These are phyloP conservation scores for Garcia nutans DNA, from an alignment of 345 rosid genomes.

Conservation along the genomic window DNA sequence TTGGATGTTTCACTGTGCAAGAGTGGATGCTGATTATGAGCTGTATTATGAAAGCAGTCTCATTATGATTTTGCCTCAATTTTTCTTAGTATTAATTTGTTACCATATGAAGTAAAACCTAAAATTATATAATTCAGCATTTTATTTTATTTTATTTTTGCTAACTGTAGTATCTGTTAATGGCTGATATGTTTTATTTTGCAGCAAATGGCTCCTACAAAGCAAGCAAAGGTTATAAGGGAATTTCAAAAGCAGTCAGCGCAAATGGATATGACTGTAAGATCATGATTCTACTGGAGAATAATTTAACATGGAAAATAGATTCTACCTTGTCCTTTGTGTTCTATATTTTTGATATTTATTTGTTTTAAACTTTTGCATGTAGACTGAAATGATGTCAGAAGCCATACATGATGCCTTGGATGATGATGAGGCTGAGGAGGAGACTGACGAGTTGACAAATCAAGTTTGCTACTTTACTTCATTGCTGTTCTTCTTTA, in stretches of 20 bases:
- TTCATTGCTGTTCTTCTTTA: background rate
- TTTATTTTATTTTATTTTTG: background rate
- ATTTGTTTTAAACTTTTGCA: constrained; percentile 19
- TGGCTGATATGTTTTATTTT: constrained; percentile 18
- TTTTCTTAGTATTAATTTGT: background rate
- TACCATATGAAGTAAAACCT: background rate
- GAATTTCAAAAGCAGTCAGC: constrained; percentile 96
- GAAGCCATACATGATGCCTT: constrained; percentile 83
- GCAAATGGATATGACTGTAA: constrained; percentile 96
- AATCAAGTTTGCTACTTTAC: constrained; percentile 57
- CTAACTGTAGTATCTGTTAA: background rate
- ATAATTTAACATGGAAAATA: background rate
- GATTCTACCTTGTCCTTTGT: constrained; percentile 8
- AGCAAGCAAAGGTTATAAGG: constrained; percentile 68
- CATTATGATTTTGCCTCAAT: background rate
- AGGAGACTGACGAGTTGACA: constrained; percentile 90
- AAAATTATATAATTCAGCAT: background rate
- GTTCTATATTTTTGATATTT: constrained; percentile 18
- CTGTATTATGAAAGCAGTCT: constrained; percentile 7
- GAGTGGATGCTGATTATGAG: constrained; percentile 3
- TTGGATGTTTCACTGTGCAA: constrained; percentile 1
- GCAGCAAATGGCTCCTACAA: constrained; percentile 95
- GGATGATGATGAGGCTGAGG: constrained; percentile 94
- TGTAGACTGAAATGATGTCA: constrained; percentile 97
- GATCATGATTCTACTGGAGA: constrained; percentile 27